These are phyloP conservation scores for Euphrasia confusa DNA, from an alignment of 257 asterid genomes.

Conservation along the genomic window DNA sequence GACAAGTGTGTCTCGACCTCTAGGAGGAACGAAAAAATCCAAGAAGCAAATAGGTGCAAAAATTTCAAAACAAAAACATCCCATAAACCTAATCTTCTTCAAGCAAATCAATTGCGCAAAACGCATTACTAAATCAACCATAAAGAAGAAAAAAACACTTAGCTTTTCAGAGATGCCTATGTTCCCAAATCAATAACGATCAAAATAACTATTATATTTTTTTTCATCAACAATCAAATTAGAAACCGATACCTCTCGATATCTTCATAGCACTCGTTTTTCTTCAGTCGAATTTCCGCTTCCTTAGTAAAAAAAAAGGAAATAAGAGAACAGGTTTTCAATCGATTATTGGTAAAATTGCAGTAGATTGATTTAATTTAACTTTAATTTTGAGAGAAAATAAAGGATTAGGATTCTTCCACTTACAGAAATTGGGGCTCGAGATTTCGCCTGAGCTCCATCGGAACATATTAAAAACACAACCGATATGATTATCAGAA, in stretches of 20 bases:
- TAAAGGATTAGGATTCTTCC: neutral
- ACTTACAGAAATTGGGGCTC: constrained; percentile 69
- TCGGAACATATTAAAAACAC: constrained; percentile 30
- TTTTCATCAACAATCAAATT: neutral
- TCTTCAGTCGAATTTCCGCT: constrained; percentile 57
- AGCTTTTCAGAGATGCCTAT: no score
- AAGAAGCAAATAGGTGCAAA: neutral
- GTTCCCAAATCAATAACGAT: neutral
- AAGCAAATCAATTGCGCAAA: constrained; percentile 16
- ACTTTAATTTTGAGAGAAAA: neutral
- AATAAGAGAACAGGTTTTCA: neutral
- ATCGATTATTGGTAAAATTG: neutral
- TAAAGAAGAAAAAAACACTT: no score
- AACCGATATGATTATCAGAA: constrained; percentile 18
- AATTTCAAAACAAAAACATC: neutral
- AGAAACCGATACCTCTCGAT: constrained; percentile 63
- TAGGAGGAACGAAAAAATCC: neutral
- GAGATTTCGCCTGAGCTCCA: constrained; percentile 60
- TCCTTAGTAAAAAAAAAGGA: constrained; percentile 37
- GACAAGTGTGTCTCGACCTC: neutral
- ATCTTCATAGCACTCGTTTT: constrained; percentile 72
- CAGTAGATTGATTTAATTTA: neutral
- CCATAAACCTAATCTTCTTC: constrained; percentile 56
- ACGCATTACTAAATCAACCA: constrained; percentile 16
- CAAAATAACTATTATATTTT: neutral